Conservation (phyloP, 2,329 filamentous ascomycete genomes). For the Sarocladium oryzae region DNA sequence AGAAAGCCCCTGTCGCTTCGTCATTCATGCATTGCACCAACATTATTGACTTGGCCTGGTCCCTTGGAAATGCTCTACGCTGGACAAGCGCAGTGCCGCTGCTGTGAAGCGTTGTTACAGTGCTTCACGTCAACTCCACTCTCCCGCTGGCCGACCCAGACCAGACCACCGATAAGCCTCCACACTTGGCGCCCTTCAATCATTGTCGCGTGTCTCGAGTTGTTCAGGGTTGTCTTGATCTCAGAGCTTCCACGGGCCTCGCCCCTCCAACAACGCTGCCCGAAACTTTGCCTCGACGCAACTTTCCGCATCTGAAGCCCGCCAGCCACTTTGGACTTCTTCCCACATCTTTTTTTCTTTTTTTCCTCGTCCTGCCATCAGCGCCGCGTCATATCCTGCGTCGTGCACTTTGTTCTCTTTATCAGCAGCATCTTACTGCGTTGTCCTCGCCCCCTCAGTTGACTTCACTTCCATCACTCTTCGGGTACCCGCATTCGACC, state of each 20-base stretch:
- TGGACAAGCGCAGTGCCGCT: no score
- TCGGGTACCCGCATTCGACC: neutral
- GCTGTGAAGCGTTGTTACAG: no score
- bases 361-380: neutral
- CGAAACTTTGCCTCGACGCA: neutral
- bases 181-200: slow-evolving; percentile 2
- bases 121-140: no score
- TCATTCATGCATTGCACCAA: no score
- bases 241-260: neutral
- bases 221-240: neutral
- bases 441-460: neutral
- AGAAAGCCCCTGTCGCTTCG: neutral
- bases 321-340: neutral
- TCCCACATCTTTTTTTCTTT: neutral
- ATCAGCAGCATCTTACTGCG: neutral
- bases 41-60: neutral
- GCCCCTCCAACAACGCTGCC: neutral
- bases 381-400: neutral
- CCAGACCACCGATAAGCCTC: slow-evolving; percentile 3
- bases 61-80: neutral
- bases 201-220: slow-evolving; percentile 7
- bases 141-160: neutral
- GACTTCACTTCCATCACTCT: neutral
- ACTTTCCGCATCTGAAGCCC: neutral
- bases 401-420: neutral